Conservation (phyloP, 1,139 yeast genomes). For the Sugiyamaella neomexicana region DNA sequence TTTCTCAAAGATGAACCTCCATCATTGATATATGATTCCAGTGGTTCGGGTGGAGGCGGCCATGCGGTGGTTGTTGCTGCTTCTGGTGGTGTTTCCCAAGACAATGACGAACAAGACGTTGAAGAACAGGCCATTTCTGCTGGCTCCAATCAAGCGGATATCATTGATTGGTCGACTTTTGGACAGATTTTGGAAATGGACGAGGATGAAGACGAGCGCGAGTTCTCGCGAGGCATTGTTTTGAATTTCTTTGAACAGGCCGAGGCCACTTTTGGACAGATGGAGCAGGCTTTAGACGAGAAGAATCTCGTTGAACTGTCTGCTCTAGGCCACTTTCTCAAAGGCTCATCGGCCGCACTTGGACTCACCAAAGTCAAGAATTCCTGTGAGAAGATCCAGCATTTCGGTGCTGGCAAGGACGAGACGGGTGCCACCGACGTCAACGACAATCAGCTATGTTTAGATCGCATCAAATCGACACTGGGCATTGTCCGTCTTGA, state of each 20-base stretch:
- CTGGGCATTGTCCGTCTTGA: slow-evolving; percentile 37
- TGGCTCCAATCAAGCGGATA: slow-evolving; percentile 43
- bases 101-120: slow-evolving; percentile 3
- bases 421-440: slow-evolving; percentile 40
- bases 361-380: slow-evolving; percentile 80
- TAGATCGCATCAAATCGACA: slow-evolving; percentile 34
- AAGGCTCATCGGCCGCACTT: slow-evolving; percentile 94
- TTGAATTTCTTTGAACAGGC: slow-evolving; percentile 90
- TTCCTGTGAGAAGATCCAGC: slow-evolving; percentile 91
- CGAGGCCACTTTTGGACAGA: slow-evolving; percentile 69
- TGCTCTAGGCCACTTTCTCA: slow-evolving; percentile 83
- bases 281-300: slow-evolving; percentile 55
- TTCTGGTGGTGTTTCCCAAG: slow-evolving; percentile 1
- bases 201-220: slow-evolving; percentile 80
- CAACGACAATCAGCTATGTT: slow-evolving; percentile 32
- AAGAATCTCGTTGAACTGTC: slow-evolving; percentile 62
- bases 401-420: slow-evolving; percentile 64
- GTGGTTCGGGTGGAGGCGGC: slow-evolving; percentile 2
- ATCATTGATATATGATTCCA: not conserved
- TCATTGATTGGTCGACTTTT: slow-evolving; percentile 86
- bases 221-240: slow-evolving; percentile 74
- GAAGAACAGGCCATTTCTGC: slow-evolving; percentile 30
- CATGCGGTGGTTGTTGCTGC: not conserved
- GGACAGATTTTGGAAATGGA: slow-evolving; percentile 92
- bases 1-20: slow-evolving; percentile 3